Evolutionary conservation across 1,139 yeast species (phyloP), one percentile per base, ranked within the genome.

Genomic region (Lipomyces yarrowii): DNA sequence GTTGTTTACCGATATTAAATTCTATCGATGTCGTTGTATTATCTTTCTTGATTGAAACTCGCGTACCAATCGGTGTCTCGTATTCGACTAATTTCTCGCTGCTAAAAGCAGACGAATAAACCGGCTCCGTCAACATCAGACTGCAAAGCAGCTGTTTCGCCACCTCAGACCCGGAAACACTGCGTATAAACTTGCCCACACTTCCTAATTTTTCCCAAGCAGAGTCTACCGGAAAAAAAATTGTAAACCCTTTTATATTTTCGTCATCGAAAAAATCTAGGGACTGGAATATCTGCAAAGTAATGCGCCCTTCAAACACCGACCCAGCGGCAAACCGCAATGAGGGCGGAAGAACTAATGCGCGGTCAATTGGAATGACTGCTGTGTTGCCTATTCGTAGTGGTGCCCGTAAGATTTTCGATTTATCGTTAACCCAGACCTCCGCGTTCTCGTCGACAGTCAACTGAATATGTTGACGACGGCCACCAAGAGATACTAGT

Each of bases 161-260:
- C 2, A 61, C 57, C 32, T 55, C 59, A 0, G 81, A 81, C 68
- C 30, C 30, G 30, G 30, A 26, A 26, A 91, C 84, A 0, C 77
- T 68, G 67, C 85, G 82, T 56, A 94, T 76, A 74, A 88, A 89
- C 57, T 84, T 83, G 59, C 86, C 79, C 1, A 87, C 83, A 55
- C 94, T 79, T 1, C 88, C 92, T 46, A 88, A 80, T 3, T 79
- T 76, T 23, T 83, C 82, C 98, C 98, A 93, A 0, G 96, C 86
- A 35, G 81, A 78, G 33, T 90, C 87, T 68, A 94, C 88, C 0
- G 98, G 99, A 54, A 93, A 78, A 63, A 94, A 86, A 0, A 89
- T 79, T 0, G 98, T 86, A 78, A 90, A 91, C 0, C 97, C 96
- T 23, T 78, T 77, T 64, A 86, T 84, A 11, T 76, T 75, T 3